Evolutionary conservation across 202 grass and related monocot species (phyloP).

Genomic region (Dendrocalamus latiflorus): DNA sequence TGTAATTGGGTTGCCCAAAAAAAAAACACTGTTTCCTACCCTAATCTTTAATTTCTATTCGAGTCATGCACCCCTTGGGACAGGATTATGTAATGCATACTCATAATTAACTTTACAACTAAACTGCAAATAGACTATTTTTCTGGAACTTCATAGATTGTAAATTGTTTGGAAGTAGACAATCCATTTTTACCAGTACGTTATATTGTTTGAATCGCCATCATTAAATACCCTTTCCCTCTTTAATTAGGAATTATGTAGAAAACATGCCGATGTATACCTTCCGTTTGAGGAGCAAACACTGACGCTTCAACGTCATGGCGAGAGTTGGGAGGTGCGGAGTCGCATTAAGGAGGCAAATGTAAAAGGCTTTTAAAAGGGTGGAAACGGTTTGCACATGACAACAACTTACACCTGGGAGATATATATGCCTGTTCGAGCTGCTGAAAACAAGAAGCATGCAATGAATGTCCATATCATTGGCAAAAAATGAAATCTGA

Average conservation of each 20-base stretch:
- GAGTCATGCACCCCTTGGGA: background rate
- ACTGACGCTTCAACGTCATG: background rate
- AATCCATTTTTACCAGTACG: background rate
- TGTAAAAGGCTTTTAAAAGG: background rate
- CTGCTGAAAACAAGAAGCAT: background rate
- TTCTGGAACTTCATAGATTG: background rate
- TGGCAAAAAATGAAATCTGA: background rate
- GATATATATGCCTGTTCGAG: conserved; percentile 36
- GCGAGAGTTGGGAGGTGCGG: background rate
- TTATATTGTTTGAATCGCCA: background rate
- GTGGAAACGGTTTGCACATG: conserved; percentile 14
- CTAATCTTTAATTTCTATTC: background rate
- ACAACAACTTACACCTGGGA: conserved; percentile 1
- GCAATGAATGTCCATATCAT: conserved; percentile 11
- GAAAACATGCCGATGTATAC: background rate
- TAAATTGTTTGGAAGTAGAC: background rate
- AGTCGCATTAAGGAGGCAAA: background rate
- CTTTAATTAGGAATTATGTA: background rate
- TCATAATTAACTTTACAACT: background rate
- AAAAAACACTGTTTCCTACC: too few relatives aligned
- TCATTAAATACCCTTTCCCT: background rate
- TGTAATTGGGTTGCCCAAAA: too few relatives aligned
- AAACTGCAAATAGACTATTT: background rate
- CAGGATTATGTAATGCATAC: background rate
- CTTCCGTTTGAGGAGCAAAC: background rate